Evolutionary conservation across 2,329 filamentous ascomycete species (phyloP), one percentile per base, ranked within the genome.

Genomic region (Trichophyton simii): DNA sequence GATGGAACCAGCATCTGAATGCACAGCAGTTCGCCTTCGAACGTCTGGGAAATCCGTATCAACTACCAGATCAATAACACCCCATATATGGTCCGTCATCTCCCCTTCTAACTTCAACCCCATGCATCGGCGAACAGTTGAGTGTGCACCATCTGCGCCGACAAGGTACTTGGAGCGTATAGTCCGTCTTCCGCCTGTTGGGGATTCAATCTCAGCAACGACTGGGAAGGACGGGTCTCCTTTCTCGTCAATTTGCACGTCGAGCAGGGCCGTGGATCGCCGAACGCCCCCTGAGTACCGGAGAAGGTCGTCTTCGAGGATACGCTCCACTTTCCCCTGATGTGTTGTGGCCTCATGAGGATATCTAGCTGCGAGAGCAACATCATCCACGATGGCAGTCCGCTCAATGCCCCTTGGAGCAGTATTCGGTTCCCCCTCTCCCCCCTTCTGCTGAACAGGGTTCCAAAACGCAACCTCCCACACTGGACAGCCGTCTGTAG

Each of bases 41-140:
- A 91, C 88, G 69, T 92, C 87, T 0, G 87, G 87, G 65, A 90
- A 90, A 67, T 89, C 80, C 0, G 87, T 89, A 68, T 83, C 78
- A 22, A 88, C 83, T 1, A 89, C 84, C 38, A 87, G 81, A 67
- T 90, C 87, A 77, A 89, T 87, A 20, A 89, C 87, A 55, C 86
- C 86, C 87, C 87, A 90, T 25, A 89, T 84, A 69, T 88, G 79
- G 54, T 85, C 80, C 61, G 86, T 85, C 15, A 85, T 85, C 68
- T 89, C 86, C 63, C 86, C 88, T 42, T 83, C 80, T 25, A 89
- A 76, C 34, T 68, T 67, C 6, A 77, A 65, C 0, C 71, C 72
- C 70, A 77, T 72, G 67, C 83, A 79, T 46, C 84, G 77, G 50
- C 87, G 78, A 15, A 89, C 79, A 60, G 81, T 83, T 0, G 86